Base-by-base conservation (phyloP, 73 alveolate genomes). In the Symbiodinium natans region DNA sequence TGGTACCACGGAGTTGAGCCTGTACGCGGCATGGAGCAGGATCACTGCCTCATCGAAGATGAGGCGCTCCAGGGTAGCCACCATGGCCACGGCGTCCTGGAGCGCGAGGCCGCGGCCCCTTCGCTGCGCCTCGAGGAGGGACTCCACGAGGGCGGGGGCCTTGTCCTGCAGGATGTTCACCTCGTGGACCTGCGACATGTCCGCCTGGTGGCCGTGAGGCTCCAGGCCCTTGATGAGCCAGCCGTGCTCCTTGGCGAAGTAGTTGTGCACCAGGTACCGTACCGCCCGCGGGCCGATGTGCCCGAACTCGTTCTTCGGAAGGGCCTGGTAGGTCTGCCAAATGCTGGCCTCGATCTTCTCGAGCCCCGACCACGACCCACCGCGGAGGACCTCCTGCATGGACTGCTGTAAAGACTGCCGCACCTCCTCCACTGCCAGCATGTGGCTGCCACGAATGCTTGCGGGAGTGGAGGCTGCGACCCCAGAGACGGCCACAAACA, bases 221-320 rank as follows among this genome's bases (percentile, higher is more conserved):
- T 92, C 98, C 27, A 92, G 54, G 33, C 98, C 98, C 56, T 92
- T 92, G 98, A 92, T 92, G 46, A 92, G 89, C 98, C 98, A 92
- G 25, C 98, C 98, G 9, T 92, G 97, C 88, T 90, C 89, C 89
- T 90, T 90, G 83, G 98, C 98, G 39, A 92, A 92, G 90, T 92
- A 92, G 98, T 92, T 92, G 98, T 92, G 98, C 63, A 92, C 98
- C 82, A 92, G 74, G 34, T 92, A 92, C 41, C 89, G 41, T 59
- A 92, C 90, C 11, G 90, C 88, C 34, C 95, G 85, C n/a, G n/a
- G n/a, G 42, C 85, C 73, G 42, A 87, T 87, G 95, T 87, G 95
- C 11, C 95, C 95, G 82, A 25, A 29, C 82, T 31, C 82, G 34
- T 88, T 88, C 86, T 88, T 88, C 68, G 95, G 95, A 85, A 88